Percentiles rank a stretch among this genome's conserved stretches.
Conservation (phyloP, 1,139 yeast genomes). For the Nakaseomyces nivariensis region DNA sequence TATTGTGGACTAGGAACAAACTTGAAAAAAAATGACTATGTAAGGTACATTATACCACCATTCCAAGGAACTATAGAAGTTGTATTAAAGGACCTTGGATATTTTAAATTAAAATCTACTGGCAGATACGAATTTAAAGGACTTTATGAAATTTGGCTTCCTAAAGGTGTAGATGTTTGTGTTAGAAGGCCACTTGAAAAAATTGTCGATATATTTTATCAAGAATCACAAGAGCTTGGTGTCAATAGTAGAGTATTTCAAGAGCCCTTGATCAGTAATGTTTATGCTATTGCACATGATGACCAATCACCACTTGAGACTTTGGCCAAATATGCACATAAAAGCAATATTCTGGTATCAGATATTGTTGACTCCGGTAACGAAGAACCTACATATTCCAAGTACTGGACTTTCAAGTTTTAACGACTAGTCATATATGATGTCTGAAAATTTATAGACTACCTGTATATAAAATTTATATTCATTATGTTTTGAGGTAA, state of each 20-base stretch:
- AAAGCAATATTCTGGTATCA: neutral
- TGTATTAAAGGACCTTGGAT: slow-evolving; percentile 61
- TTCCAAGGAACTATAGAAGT: slow-evolving; percentile 58
- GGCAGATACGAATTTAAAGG: slow-evolving; percentile 40
- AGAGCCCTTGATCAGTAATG: slow-evolving; percentile 18
- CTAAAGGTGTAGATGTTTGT: slow-evolving; percentile 37
- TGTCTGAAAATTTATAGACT: neutral
- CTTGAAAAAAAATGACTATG: slow-evolving; percentile 29
- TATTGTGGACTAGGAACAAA: slow-evolving; percentile 31
- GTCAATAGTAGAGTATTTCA: neutral
- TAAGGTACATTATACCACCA: slow-evolving; percentile 51
- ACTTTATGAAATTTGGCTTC: slow-evolving; percentile 39
- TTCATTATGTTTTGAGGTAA: neutral
- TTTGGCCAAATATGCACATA: neutral
- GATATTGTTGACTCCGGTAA: neutral
- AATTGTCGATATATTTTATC: slow-evolving; percentile 11
- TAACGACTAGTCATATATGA: neutral
- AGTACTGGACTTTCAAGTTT: neutral
- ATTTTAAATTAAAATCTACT: slow-evolving; percentile 52
- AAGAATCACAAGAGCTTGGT: slow-evolving; percentile 10
- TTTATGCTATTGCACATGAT: slow-evolving; percentile 11
- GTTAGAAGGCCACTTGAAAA: slow-evolving; percentile 32
- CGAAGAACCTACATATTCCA: neutral
- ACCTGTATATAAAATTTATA: neutral
- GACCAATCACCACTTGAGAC: neutral